Evolutionary conservation across 2,329 filamentous ascomycete genomes (phyloP).

Genomic region (Penicillium sp.): DNA sequence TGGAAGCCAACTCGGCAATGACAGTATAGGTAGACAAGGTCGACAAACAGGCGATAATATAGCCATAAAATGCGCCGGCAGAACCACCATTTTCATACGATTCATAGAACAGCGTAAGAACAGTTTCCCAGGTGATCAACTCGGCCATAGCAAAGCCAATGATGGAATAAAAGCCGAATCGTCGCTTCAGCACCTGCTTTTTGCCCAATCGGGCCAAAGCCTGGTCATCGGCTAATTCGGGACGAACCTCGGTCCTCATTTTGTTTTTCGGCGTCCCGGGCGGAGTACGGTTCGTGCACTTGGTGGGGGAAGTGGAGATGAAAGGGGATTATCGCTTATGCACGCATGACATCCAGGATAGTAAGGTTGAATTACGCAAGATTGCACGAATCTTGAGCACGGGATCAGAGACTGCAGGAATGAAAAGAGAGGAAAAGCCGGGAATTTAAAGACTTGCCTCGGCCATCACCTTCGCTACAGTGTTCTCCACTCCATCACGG

Average conservation of each 20-base stretch:
- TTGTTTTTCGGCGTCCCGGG: background rate
- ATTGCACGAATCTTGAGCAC: background rate
- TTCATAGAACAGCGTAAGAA: conserved; percentile 46
- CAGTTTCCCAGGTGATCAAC: conserved; percentile 50
- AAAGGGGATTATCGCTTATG: background rate
- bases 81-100: conserved; percentile 49
- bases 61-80: conserved; percentile 53
- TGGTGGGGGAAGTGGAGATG: background rate
- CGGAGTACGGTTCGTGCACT: background rate
- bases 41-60: conserved; percentile 53
- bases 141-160: conserved; percentile 49
- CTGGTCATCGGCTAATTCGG: conserved; percentile 31
- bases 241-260: conserved; percentile 7
- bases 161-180: conserved; percentile 45
- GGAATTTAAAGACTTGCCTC: conserved; percentile 8
- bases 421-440: background rate
- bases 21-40: conserved; percentile 51
- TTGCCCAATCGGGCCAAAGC: conserved; percentile 46
- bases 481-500: conserved; percentile 4
- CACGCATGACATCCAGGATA: conserved; percentile 3
- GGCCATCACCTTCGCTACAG: conserved; percentile 9
- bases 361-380: background rate
- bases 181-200: conserved; percentile 47
- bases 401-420: background rate
- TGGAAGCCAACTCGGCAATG: conserved; percentile 50